phyloP scores from a whole-genome alignment of 2,329 filamentous ascomycete species.

The Apiospora pterosperma region DNA sequence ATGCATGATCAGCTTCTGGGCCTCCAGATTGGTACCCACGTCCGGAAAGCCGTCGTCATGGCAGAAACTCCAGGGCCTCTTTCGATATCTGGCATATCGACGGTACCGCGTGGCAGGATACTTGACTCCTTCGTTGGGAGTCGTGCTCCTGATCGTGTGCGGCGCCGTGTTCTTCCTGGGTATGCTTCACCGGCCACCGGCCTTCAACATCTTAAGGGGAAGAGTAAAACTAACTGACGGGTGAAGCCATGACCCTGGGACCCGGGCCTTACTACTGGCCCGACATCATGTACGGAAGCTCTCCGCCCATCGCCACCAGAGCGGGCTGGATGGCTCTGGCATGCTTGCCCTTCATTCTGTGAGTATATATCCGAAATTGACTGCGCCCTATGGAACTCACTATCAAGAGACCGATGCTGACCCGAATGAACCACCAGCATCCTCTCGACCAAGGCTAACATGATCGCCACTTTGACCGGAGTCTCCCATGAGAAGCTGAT shows the following conservation, averaged over 20 bases:
- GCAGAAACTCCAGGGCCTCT: conserved; percentile 30
- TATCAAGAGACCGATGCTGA: conserved; percentile 12
- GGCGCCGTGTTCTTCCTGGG: conserved; percentile 45
- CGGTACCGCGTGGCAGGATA: conserved; percentile 32
- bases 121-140: conserved; percentile 41
- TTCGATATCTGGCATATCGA: conserved; percentile 39
- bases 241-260: conserved; percentile 40
- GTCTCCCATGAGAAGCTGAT: conserved; percentile 56
- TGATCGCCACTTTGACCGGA: conserved; percentile 50
- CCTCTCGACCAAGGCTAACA: conserved; percentile 52
- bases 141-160: conserved; percentile 34
- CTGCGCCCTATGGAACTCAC: not conserved
- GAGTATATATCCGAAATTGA: conserved; percentile 9
- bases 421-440: conserved; percentile 23
- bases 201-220: not conserved
- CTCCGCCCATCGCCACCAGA: conserved; percentile 50
- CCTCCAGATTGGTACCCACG: conserved; percentile 25
- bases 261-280: conserved; percentile 56
- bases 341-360: conserved; percentile 48
- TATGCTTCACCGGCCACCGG: conserved; percentile 15
- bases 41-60: conserved; percentile 25
- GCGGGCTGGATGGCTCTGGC: conserved; percentile 50
- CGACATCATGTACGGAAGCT: conserved; percentile 43
- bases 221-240: conserved; percentile 7
- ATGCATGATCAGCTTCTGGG: conserved; percentile 38